Percentiles rank a stretch among this genome's conserved stretches.
Conservation (phyloP, 169 alveolate species). For the Plasmodium billcollinsi region DNA sequence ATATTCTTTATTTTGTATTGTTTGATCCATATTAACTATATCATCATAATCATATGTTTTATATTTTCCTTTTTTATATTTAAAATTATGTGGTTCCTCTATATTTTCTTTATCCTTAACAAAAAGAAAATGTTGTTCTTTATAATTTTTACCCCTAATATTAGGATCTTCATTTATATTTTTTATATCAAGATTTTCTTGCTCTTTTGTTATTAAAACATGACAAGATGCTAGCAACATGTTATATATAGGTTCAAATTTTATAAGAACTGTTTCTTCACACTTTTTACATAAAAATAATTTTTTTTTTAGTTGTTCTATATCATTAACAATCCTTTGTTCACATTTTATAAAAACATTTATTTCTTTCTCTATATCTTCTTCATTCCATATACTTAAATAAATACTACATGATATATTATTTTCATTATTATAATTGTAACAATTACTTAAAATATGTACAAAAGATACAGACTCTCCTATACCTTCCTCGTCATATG, state of each 20-base stretch:
- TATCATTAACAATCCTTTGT: slow-evolving; percentile 26
- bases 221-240: slow-evolving; percentile 29
- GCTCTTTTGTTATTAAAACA: slow-evolving; percentile 17
- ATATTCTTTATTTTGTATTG: neutral
- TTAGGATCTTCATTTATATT: neutral
- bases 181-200: neutral
- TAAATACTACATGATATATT: slow-evolving; percentile 21
- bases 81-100: neutral
- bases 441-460: slow-evolving; percentile 44
- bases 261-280: slow-evolving; percentile 10
- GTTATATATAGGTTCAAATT: slow-evolving; percentile 36
- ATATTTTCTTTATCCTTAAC: neutral
- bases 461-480: slow-evolving; percentile 61
- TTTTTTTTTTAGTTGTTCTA: neutral
- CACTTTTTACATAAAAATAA: slow-evolving; percentile 17
- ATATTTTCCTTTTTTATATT: neutral
- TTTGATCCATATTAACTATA: neutral
- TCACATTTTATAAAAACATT: slow-evolving; percentile 22
- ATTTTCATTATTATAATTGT: slow-evolving; percentile 25
- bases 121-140: neutral
- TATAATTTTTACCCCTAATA: neutral
- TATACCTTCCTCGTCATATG: neutral
- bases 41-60: neutral
- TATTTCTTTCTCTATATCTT: slow-evolving; percentile 37
- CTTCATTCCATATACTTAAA: slow-evolving; percentile 71